phyloP scores from a whole-genome alignment of 495 filamentous ascomycete species.

The Glarea lozoyensis region DNA sequence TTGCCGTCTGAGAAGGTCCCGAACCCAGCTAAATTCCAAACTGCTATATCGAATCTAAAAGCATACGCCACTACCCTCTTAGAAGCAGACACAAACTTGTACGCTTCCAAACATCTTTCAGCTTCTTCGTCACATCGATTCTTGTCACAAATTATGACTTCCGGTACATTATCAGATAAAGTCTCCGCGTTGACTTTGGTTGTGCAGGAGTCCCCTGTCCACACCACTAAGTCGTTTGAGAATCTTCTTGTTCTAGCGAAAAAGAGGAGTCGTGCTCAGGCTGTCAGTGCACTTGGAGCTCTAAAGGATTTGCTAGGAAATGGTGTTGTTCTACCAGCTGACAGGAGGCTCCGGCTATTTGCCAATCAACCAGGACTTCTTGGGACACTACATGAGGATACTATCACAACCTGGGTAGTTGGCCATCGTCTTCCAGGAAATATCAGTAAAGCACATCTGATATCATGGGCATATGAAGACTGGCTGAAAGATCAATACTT shows the following conservation, averaged over 20 bases:
- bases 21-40: conserved; percentile 39
- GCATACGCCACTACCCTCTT: conserved; percentile 65
- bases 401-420: conserved; percentile 49
- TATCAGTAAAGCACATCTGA: conserved; percentile 63
- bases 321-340: conserved; percentile 71
- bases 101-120: conserved; percentile 40
- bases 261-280: conserved; percentile 89
- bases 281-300: conserved; percentile 81
- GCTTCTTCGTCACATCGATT: conserved; percentile 81
- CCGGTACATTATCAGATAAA: conserved; percentile 92
- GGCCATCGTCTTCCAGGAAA: conserved; percentile 59
- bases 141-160: conserved; percentile 91
- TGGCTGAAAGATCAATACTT: conserved; percentile 90
- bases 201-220: conserved; percentile 90
- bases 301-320: conserved; percentile 89
- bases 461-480: conserved; percentile 89
- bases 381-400: conserved; percentile 50
- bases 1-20: conserved; percentile 38
- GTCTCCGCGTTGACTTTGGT: conserved; percentile 89
- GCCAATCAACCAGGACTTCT: conserved; percentile 70
- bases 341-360: conserved; percentile 74
- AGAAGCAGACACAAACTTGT: conserved; percentile 60
- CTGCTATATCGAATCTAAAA: conserved; percentile 63
- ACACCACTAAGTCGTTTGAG: conserved; percentile 82
- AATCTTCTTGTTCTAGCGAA: conserved; percentile 67